Percentiles rank a stretch among this genome's conserved stretches.
Evolutionary conservation across 331 rosid species (phyloP).

Genomic region (Acacia concinna): DNA sequence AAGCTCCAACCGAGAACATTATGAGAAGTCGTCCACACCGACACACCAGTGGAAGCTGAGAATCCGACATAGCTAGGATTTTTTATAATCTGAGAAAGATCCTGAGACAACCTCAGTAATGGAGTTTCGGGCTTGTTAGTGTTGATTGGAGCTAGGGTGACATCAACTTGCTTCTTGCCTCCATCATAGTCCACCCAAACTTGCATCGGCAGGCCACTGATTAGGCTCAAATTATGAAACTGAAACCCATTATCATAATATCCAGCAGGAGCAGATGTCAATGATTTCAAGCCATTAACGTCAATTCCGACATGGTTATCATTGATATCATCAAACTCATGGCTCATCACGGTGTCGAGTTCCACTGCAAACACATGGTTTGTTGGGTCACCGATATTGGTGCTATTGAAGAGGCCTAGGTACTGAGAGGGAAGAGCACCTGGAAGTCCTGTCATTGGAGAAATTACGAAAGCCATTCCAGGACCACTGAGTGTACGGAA

Average conservation of each 20-base stretch:
- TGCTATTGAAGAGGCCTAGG: not conserved
- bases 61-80: slow-evolving; percentile 45
- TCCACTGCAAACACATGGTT: not conserved
- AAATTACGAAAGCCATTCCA: slow-evolving; percentile 6
- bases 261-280: slow-evolving; percentile 33
- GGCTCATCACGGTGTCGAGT: slow-evolving; percentile 5
- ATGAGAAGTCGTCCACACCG: slow-evolving; percentile 30
- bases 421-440: not conserved
- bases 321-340: slow-evolving; percentile 37
- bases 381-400: not conserved
- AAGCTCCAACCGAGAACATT: slow-evolving; percentile 53
- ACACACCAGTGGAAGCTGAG: slow-evolving; percentile 42
- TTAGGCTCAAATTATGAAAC: slow-evolving; percentile 35
- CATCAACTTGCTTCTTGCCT: slow-evolving; percentile 35
- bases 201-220: slow-evolving; percentile 41
- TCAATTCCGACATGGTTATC: slow-evolving; percentile 50
- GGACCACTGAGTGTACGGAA: not conserved
- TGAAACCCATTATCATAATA: not conserved
- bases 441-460: not conserved
- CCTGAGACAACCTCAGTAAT: slow-evolving; percentile 28
- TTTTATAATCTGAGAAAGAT: slow-evolving; percentile 36
- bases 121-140: slow-evolving; percentile 33
- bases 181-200: slow-evolving; percentile 48
- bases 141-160: slow-evolving; percentile 41
- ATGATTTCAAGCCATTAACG: slow-evolving; percentile 32